Evolutionary conservation across 371 early-diverging fungal genomes (phyloP).

Genomic region (Mortierella sp.): DNA sequence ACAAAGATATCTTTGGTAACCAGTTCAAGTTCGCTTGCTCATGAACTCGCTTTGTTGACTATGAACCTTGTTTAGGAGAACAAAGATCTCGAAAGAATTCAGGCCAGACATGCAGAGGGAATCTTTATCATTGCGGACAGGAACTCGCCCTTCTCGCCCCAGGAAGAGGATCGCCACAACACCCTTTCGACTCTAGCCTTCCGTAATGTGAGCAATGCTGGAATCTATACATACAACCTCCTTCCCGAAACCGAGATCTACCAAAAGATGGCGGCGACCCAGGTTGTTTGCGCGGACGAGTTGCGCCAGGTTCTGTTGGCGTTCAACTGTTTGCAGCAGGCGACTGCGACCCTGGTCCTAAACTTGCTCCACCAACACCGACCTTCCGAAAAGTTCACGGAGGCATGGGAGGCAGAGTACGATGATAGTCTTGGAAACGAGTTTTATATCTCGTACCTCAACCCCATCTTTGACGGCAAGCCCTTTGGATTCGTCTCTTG

Average conservation of each 20-base stretch:
- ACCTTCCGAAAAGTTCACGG: slow-evolving; percentile 68
- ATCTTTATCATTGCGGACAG: slow-evolving; percentile 56
- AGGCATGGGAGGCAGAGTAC: slow-evolving; percentile 83
- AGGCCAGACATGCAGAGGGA: slow-evolving; percentile 53
- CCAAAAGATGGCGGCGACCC: slow-evolving; percentile 74
- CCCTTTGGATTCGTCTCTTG: slow-evolving; percentile 74
- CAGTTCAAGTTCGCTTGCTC: no score
- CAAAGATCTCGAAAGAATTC: slow-evolving; percentile 53
- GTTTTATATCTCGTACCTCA: slow-evolving; percentile 70
- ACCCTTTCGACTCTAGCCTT: slow-evolving; percentile 60
- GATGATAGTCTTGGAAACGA: slow-evolving; percentile 83
- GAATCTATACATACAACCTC: slow-evolving; percentile 77
- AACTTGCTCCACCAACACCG: slow-evolving; percentile 76
- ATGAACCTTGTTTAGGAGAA: slow-evolving; percentile 37
- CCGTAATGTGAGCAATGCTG: slow-evolving; percentile 53
- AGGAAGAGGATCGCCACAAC: slow-evolving; percentile 71
- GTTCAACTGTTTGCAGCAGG: slow-evolving; percentile 77
- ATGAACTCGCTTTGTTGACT: background rate
- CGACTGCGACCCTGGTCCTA: slow-evolving; percentile 75
- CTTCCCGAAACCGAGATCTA: slow-evolving; percentile 77
- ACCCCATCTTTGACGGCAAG: slow-evolving; percentile 68
- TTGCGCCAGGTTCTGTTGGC: slow-evolving; percentile 80
- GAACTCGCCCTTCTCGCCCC: slow-evolving; percentile 42
- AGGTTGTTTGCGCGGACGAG: slow-evolving; percentile 78
- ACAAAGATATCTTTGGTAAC: background rate